A percentile compares a stretch with the other conserved stretches of the same genome.
These are phyloP conservation scores for Trichoderma brevicompactum DNA, from an alignment of 2,329 filamentous ascomycete species.

Conservation along the genomic window DNA sequence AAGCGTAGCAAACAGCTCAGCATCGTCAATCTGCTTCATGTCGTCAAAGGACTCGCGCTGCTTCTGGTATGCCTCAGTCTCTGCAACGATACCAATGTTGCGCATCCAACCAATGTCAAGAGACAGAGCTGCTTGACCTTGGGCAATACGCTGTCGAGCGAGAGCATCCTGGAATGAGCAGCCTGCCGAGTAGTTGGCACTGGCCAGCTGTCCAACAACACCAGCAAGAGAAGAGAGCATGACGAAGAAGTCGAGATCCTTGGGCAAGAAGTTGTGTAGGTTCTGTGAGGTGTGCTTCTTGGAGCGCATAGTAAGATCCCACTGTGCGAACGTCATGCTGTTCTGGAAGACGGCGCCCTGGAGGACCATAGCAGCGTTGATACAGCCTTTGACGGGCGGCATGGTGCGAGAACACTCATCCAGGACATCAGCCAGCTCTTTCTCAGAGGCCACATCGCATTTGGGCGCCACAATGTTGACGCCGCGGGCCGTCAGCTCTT, in stretches of 20 bases:
- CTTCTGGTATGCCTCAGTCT: slow-evolving; percentile 27
- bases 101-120: slow-evolving; percentile 35
- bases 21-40: slow-evolving; percentile 11
- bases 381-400: slow-evolving; percentile 35
- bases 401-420: slow-evolving; percentile 30
- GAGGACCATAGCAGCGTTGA: slow-evolving; percentile 40
- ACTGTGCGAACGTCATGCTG: slow-evolving; percentile 37
- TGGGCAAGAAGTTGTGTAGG: slow-evolving; percentile 34
- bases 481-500: slow-evolving; percentile 21
- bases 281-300: slow-evolving; percentile 43
- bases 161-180: slow-evolving; percentile 40
- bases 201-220: slow-evolving; percentile 41
- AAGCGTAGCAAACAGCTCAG: neutral
- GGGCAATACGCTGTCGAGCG: slow-evolving; percentile 28
- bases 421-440: slow-evolving; percentile 21
- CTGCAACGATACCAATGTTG: slow-evolving; percentile 36
- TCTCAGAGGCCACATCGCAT: slow-evolving; percentile 31
- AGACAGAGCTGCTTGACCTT: neutral
- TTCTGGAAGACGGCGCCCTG: slow-evolving; percentile 40
- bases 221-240: slow-evolving; percentile 43
- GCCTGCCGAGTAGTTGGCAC: slow-evolving; percentile 48
- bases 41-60: neutral
- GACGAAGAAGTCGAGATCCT: slow-evolving; percentile 45
- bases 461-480: slow-evolving; percentile 25
- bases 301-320: slow-evolving; percentile 37